Evolutionary conservation across 306 rosid species (phyloP).

Genomic region (Fragaria vesca): DNA sequence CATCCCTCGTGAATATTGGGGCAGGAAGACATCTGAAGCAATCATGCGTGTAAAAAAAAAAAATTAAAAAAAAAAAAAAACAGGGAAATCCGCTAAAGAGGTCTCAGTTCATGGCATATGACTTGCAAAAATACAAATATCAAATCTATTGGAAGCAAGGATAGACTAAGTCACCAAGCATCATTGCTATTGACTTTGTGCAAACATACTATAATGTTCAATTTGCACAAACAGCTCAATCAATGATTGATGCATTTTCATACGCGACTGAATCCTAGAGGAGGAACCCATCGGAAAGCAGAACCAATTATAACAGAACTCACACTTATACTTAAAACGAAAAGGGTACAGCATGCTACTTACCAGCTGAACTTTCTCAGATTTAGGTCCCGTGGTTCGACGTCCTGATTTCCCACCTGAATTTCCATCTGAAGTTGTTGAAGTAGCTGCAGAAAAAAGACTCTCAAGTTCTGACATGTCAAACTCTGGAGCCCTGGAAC

Average conservation of each 20-base stretch:
- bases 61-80: neutral
- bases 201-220: neutral
- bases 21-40: neutral
- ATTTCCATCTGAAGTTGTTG: constrained; percentile 56
- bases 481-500: constrained; percentile 91
- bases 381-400: constrained; percentile 50
- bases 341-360: constrained; percentile 9
- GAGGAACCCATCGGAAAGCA: neutral
- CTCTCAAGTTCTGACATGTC: constrained; percentile 96
- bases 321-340: neutral
- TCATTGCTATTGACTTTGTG: neutral
- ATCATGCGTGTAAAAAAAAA: neutral
- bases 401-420: constrained; percentile 54
- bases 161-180: constrained; percentile 5
- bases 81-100: neutral
- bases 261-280: neutral
- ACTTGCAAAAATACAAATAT: neutral
- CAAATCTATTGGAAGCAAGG: constrained; percentile 5
- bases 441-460: constrained; percentile 74
- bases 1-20: constrained; percentile 8
- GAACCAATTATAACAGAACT: neutral
- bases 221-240: neutral
- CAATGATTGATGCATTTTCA: neutral
- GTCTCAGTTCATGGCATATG: constrained; percentile 10
- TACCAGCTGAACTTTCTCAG: constrained; percentile 94